A percentile compares a stretch with the other conserved stretches of the same genome.
Evolutionary conservation across 2,329 filamentous ascomycete genomes (phyloP).

Genomic region (Aspergillus calidoustus): DNA sequence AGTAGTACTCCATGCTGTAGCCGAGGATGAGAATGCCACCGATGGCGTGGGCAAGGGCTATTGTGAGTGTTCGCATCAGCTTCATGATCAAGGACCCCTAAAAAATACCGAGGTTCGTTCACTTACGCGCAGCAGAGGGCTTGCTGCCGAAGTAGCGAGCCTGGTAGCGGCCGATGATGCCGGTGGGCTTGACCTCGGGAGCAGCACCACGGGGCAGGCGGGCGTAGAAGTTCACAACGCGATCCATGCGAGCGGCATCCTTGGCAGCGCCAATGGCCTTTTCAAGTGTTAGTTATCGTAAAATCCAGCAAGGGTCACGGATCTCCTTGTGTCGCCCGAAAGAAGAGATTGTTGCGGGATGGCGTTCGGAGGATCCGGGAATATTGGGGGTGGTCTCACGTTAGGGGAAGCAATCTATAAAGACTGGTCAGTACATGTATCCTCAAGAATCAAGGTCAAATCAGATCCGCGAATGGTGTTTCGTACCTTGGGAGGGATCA

Average conservation of each 20-base stretch:
- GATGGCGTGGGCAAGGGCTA: slow-evolving; percentile 88
- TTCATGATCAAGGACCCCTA: not conserved
- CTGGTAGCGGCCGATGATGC: slow-evolving; percentile 87
- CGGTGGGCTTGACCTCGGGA: slow-evolving; percentile 79
- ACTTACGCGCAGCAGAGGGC: slow-evolving; percentile 83
- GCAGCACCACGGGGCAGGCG: slow-evolving; percentile 92
- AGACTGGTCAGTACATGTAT: slow-evolving; percentile 43
- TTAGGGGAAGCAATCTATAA: slow-evolving; percentile 44
- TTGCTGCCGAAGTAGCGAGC: slow-evolving; percentile 92
- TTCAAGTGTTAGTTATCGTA: slow-evolving; percentile 40
- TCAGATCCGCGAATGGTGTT: slow-evolving; percentile 17
- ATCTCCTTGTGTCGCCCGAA: slow-evolving; percentile 14
- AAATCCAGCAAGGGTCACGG: slow-evolving; percentile 18
- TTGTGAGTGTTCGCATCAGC: slow-evolving; percentile 23
- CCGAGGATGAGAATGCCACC: slow-evolving; percentile 77
- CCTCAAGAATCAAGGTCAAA: slow-evolving; percentile 18
- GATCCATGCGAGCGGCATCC: slow-evolving; percentile 96
- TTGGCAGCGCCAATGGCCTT: slow-evolving; percentile 93
- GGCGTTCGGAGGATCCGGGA: slow-evolving; percentile 20
- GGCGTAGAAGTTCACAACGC: slow-evolving; percentile 98
- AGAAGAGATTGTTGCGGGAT: slow-evolving; percentile 30
- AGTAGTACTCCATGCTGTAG: slow-evolving; percentile 99
- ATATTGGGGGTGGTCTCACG: slow-evolving; percentile 33
- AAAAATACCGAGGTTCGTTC: not conserved
- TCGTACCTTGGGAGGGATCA: slow-evolving; percentile 96